These are phyloP conservation scores for Trichophaea hybrida DNA, from an alignment of 2,329 filamentous ascomycete species.

Conservation along the genomic window DNA sequence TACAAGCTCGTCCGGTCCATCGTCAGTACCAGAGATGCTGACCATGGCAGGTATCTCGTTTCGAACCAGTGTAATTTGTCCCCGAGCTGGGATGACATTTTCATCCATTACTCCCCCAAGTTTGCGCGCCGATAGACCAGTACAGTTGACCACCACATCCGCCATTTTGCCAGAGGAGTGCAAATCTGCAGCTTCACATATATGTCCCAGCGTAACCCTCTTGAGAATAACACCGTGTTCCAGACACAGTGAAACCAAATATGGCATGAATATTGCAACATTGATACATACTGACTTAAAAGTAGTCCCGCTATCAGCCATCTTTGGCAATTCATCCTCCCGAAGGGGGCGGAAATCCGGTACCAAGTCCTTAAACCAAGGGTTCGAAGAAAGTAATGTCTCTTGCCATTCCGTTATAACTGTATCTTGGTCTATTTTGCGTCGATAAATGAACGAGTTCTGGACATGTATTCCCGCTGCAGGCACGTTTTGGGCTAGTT, in stretches of 20 bases:
- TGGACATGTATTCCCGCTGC: conserved; percentile 74
- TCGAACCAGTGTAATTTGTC: conserved; percentile 70
- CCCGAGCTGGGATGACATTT: conserved; percentile 59
- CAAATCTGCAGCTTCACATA: conserved; percentile 51
- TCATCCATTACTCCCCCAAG: conserved; percentile 71
- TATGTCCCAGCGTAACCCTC: conserved; percentile 50
- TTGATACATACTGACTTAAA: conserved; percentile 89
- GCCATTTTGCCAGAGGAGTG: conserved; percentile 43
- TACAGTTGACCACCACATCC: conserved; percentile 69
- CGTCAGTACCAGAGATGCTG: conserved; percentile 55
- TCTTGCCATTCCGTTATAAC: conserved; percentile 47
- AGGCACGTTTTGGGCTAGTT: conserved; percentile 48
- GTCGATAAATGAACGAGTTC: conserved; percentile 39
- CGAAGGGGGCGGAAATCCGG: conserved; percentile 37
- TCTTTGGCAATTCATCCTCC: conserved; percentile 7
- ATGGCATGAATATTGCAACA: conserved; percentile 72
- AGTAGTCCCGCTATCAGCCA: conserved; percentile 52
- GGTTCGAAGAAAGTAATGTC: conserved; percentile 49
- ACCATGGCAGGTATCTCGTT: conserved; percentile 62
- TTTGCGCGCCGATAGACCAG: conserved; percentile 58
- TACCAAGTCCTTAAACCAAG: conserved; percentile 60
- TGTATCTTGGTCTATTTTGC: conserved; percentile 46
- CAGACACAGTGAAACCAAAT: conserved; percentile 67
- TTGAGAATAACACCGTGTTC: conserved; percentile 55
- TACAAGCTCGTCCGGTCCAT: conserved; percentile 54